phyloP scores from a whole-genome alignment of 805 yeast genomes.

The Yarrowia keelungensis region DNA sequence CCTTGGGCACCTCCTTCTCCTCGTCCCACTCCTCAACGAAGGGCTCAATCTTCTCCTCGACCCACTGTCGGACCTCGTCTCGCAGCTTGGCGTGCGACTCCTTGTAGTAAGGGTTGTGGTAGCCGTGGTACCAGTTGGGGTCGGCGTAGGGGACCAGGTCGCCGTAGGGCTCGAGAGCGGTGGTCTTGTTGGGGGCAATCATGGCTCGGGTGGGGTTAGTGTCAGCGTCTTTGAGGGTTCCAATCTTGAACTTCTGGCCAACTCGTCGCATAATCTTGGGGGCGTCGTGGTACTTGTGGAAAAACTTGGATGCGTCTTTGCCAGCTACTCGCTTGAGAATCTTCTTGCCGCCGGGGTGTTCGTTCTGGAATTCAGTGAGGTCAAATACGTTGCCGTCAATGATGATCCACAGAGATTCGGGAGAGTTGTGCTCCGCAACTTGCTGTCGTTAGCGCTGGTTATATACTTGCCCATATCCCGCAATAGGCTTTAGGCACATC shows the following conservation, averaged over 20 bases:
- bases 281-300: slow-evolving; percentile 57
- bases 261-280: slow-evolving; percentile 49
- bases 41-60: slow-evolving; percentile 52
- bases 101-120: slow-evolving; percentile 51
- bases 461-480: not conserved
- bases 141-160: slow-evolving; percentile 53
- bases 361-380: slow-evolving; percentile 69
- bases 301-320: slow-evolving; percentile 72
- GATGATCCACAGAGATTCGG: slow-evolving; percentile 84
- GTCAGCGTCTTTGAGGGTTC: slow-evolving; percentile 41
- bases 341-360: slow-evolving; percentile 83
- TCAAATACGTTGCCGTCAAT: slow-evolving; percentile 82
- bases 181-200: slow-evolving; percentile 40
- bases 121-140: slow-evolving; percentile 54
- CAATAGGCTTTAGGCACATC: slow-evolving; percentile 20
- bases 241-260: slow-evolving; percentile 50
- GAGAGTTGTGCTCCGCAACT: slow-evolving; percentile 73
- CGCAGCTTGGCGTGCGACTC: slow-evolving; percentile 53
- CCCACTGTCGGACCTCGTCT: slow-evolving; percentile 52
- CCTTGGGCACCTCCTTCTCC: slow-evolving; percentile 49
- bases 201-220: slow-evolving; percentile 42
- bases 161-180: slow-evolving; percentile 43
- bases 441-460: slow-evolving; percentile 50
- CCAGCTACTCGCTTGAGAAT: slow-evolving; percentile 85
- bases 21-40: slow-evolving; percentile 55